Evolutionary conservation across 2,329 filamentous ascomycete genomes (phyloP).

Genomic region (Diaporthe ampelina): DNA sequence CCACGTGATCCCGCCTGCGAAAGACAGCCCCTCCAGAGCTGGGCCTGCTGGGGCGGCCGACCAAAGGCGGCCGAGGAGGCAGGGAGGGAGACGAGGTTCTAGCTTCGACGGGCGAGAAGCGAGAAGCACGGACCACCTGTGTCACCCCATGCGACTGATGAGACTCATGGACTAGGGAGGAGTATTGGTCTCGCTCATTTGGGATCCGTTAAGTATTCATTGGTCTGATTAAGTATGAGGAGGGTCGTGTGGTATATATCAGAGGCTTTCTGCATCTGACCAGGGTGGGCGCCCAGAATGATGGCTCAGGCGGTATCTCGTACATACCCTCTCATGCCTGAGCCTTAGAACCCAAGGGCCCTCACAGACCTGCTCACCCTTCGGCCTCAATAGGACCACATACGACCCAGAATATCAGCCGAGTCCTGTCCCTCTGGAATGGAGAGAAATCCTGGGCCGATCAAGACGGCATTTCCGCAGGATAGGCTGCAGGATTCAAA

Average conservation of each 20-base stretch:
- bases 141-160: background rate
- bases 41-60: no score
- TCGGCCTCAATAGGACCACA: background rate
- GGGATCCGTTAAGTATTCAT: no score
- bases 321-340: background rate
- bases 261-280: no score
- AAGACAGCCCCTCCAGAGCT: slow-evolving; percentile 24
- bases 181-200: no score
- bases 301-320: background rate
- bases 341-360: background rate
- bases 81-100: slow-evolving; percentile 1
- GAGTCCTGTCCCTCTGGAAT: background rate
- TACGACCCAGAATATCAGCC: background rate
- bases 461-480: background rate
- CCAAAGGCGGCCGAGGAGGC: background rate
- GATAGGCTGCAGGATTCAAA: background rate
- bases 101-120: slow-evolving; percentile 8
- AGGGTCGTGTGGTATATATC: background rate
- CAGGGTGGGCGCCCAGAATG: no score
- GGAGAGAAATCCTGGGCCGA: background rate
- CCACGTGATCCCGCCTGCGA: slow-evolving; percentile 39
- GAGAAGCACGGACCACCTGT: slow-evolving; percentile 37
- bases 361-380: background rate
- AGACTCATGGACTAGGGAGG: background rate
- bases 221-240: background rate